phyloP scores from a whole-genome alignment of 768 basidiomycete genomes.

The Tephrocybe sp. region DNA sequence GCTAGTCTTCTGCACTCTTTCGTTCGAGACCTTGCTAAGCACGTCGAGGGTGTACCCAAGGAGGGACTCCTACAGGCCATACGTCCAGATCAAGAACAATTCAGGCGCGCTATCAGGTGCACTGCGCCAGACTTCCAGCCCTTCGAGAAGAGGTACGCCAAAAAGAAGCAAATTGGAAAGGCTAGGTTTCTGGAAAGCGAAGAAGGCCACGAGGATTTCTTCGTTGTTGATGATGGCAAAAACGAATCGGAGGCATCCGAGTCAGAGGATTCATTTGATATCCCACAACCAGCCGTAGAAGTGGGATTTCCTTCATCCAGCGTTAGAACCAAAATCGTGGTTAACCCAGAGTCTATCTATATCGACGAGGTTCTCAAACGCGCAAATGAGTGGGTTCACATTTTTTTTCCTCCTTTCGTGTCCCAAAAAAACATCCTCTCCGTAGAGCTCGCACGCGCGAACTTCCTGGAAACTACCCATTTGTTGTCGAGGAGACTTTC shows the following conservation, averaged over 20 bases:
- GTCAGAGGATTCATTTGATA: too few relatives aligned
- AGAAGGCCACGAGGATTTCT: slow-evolving; percentile 25
- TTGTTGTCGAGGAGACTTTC: slow-evolving; percentile 53
- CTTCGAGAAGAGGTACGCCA: slow-evolving; percentile 27
- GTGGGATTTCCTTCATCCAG: too few relatives aligned
- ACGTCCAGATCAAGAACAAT: slow-evolving; percentile 45
- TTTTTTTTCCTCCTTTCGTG: background rate
- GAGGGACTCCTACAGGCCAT: slow-evolving; percentile 59
- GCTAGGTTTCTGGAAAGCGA: slow-evolving; percentile 41
- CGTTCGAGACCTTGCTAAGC: slow-evolving; percentile 37
- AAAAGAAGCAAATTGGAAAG: slow-evolving; percentile 15
- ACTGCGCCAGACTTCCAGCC: slow-evolving; percentile 65
- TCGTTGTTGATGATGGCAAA: slow-evolving; percentile 2
- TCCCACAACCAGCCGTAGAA: too few relatives aligned
- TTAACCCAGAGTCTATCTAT: slow-evolving; percentile 32
- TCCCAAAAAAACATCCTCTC: background rate
- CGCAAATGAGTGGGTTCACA: slow-evolving; percentile 43
- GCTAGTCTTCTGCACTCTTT: slow-evolving; percentile 48
- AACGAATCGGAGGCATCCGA: too few relatives aligned
- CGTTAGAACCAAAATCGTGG: background rate
- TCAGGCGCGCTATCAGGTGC: slow-evolving; percentile 44
- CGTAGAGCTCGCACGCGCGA: slow-evolving; percentile 69
- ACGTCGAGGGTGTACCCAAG: slow-evolving; percentile 55
- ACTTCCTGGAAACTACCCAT: slow-evolving; percentile 67
- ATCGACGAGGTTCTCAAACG: slow-evolving; percentile 52